Conservation (phyloP, 805 yeast species). For the Pichia exigua region DNA sequence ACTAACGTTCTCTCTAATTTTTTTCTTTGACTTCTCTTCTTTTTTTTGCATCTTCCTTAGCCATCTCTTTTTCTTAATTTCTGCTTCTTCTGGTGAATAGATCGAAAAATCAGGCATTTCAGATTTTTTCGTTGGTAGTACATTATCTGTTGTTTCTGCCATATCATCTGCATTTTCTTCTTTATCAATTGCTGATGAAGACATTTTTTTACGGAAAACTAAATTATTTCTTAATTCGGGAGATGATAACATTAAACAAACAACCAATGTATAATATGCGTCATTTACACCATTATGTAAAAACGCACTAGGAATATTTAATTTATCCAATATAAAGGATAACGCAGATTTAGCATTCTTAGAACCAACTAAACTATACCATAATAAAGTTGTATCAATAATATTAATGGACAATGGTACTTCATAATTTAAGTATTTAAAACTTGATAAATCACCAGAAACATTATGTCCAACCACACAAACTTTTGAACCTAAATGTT, state of each 20-base stretch:
- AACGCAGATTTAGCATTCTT: conserved; percentile 14
- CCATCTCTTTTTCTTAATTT: conserved; percentile 3
- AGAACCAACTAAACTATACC: conserved; percentile 18
- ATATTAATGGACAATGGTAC: conserved; percentile 17
- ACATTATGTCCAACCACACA: conserved; percentile 26
- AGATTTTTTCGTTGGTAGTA: neutral
- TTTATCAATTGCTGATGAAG: neutral
- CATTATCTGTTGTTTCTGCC: neutral
- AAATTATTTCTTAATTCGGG: conserved; percentile 21
- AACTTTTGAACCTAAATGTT: conserved; percentile 13
- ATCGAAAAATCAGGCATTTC: conserved; percentile 2
- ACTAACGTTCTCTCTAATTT: neutral
- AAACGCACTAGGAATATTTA: conserved; percentile 23
- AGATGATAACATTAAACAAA: conserved; percentile 21
- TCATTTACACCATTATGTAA: conserved; percentile 29
- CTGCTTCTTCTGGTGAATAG: conserved; percentile 1
- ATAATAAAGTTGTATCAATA: conserved; percentile 23
- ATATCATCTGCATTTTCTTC: neutral
- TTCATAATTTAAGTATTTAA: conserved; percentile 12
- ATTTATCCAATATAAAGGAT: conserved; percentile 21
- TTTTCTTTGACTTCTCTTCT: conserved; percentile 6
- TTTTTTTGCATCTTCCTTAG: neutral
- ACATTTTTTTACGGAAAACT: neutral
- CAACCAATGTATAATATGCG: conserved; percentile 25
- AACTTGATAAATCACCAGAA: conserved; percentile 20